A percentile compares a stretch with the other conserved stretches of the same genome.
These are phyloP conservation scores for Diplodia sapinea DNA, from an alignment of 2,329 filamentous ascomycete species.

Conservation along the genomic window DNA sequence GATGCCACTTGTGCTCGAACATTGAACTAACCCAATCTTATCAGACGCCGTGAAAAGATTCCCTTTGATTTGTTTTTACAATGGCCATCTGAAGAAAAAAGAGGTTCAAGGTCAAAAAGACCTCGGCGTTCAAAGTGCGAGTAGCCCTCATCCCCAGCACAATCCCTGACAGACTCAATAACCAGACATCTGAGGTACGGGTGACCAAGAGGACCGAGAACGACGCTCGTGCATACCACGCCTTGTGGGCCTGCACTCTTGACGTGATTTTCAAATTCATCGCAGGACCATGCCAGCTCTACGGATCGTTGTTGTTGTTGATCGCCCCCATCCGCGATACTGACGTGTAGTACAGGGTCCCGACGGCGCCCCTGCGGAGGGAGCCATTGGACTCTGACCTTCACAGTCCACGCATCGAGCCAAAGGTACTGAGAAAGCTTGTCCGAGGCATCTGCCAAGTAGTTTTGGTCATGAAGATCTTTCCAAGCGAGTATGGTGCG, in stretches of 20 bases:
- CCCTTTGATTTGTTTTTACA: not conserved
- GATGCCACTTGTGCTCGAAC: too few species aligned
- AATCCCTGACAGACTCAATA: too few species aligned
- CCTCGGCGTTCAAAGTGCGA: not conserved
- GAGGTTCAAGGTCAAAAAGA: not conserved
- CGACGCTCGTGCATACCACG: too few species aligned
- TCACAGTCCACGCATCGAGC: not conserved
- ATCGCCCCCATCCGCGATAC: not conserved
- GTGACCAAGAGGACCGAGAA: too few species aligned
- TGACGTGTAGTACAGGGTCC: not conserved
- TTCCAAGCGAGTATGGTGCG: not conserved
- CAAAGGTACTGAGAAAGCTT: not conserved
- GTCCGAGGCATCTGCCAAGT: not conserved
- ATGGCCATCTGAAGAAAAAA: not conserved
- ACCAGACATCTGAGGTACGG: too few species aligned
- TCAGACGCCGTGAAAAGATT: not conserved
- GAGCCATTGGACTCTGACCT: not conserved
- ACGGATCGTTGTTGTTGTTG: not conserved
- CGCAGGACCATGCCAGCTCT: too few species aligned
- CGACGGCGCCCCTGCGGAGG: not conserved
- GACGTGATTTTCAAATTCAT: too few species aligned
- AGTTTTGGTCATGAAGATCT: not conserved
- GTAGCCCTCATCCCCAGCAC: too few species aligned
- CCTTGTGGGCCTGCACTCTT: too few species aligned
- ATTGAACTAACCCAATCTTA: not conserved